Evolutionary conservation across 148 eudicot species (phyloP), one percentile per base, ranked within the genome.

Genomic region (Simmondsia chinensis): DNA sequence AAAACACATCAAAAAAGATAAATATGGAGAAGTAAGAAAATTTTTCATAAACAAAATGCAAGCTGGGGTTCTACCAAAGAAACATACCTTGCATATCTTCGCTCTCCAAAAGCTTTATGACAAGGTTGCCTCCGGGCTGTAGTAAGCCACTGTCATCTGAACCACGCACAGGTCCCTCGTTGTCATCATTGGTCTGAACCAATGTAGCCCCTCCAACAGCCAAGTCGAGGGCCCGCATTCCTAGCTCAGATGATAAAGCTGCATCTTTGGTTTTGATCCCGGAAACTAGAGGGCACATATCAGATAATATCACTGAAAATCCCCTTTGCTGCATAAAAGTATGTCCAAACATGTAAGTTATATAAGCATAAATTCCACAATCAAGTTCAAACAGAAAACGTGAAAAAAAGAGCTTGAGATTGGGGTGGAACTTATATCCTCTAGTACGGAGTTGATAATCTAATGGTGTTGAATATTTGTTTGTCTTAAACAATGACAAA

Each of bases 281-380:
- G 25, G 97, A 85, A 47, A 91, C 94, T 37, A 42, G 46, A 24
- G 95, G 97, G 22, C 97, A 91, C 97, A 91, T 91, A 62, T 91
- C 97, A 8, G 97, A 91, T 52, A 91, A 71, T 29, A 91, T 64
- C 33, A 91, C 95, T 2, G 94, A 82, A 57, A 85, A 91, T 2
- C 95, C 95, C 44, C 70, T 83, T 43, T 70, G 39, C 97, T 91
- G 83, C 52, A 60, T 35, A 48, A 20, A 25, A n/a, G 7, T 17
- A 57, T 20, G 27, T 26, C 18, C 42, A 34, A 36, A 15, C 18
- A 28, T 5, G 31, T n/a, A n/a, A n/a, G n/a, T n/a, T n/a, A n/a
- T n/a, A n/a, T n/a, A n/a, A n/a, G n/a, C n/a, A n/a, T n/a, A n/a
- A n/a, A n/a, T n/a, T n/a, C n/a, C n/a, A n/a, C n/a, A n/a, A n/a